These are phyloP conservation scores for Fusarium abutilonis DNA, from an alignment of 2,329 filamentous ascomycete species.

Conservation along the genomic window DNA sequence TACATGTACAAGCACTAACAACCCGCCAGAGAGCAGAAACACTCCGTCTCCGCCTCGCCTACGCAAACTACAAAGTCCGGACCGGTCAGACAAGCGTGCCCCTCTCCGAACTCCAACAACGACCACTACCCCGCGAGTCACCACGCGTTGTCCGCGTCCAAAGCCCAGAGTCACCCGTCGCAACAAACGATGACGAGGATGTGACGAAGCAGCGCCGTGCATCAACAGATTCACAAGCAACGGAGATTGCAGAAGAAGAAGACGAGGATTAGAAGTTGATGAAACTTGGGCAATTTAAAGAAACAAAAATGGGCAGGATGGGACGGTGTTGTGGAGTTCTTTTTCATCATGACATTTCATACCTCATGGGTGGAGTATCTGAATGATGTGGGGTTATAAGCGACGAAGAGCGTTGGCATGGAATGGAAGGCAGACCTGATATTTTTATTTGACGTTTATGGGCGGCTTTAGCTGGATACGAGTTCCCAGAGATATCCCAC, in stretches of 20 bases:
- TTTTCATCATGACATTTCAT: conserved; percentile 7
- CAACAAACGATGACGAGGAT: conserved; percentile 2
- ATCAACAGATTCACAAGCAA: conserved; percentile 32
- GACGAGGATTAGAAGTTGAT: conserved; percentile 12
- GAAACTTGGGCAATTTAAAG: neutral
- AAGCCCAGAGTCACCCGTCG: conserved; percentile 28
- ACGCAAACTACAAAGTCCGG: conserved; percentile 79
- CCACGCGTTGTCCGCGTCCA: conserved; percentile 42
- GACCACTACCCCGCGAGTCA: conserved; percentile 43
- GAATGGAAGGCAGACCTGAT: conserved; percentile 2
- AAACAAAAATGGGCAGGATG: neutral
- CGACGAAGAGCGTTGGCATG: conserved; percentile 6
- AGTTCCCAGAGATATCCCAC: conserved; percentile 30
- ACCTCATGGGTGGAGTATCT: conserved; percentile 13
- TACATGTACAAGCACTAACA: conserved; percentile 9
- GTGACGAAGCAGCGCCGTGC: conserved; percentile 22
- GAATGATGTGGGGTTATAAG: conserved; percentile 15
- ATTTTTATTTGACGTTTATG: conserved; percentile 18
- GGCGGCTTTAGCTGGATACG: conserved; percentile 20
- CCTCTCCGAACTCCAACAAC: conserved; percentile 65
- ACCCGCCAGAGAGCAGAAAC: conserved; percentile 67
- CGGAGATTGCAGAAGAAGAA: conserved; percentile 23
- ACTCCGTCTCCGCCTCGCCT: conserved; percentile 72
- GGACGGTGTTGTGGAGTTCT: conserved; percentile 28
- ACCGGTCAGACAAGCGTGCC: conserved; percentile 76